Evolutionary conservation across 106 monocot species (phyloP).

Genomic region (Dioscorea dumetorum): DNA sequence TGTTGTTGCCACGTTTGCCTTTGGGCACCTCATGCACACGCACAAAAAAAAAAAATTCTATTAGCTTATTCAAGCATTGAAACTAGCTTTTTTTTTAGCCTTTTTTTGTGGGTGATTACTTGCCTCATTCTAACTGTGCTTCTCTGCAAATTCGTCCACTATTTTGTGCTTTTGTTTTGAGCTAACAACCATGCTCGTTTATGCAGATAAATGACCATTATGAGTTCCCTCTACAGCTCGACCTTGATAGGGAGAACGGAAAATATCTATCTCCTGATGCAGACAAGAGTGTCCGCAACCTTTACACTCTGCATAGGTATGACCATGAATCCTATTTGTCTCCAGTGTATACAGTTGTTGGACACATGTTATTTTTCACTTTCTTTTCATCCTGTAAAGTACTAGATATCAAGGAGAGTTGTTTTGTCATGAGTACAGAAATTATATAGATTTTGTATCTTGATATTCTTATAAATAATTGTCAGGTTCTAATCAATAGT

Average conservation of each 20-base stretch:
- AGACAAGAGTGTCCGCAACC: slow-evolving; percentile 74
- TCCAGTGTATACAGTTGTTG: background rate
- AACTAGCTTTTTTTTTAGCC: no score
- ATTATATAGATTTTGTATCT: background rate
- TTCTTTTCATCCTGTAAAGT: background rate
- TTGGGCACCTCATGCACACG: no score
- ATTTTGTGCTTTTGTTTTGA: no score
- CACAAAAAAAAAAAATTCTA: no score
- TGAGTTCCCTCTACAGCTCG: slow-evolving; percentile 87
- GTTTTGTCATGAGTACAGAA: background rate
- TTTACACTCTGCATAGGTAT: slow-evolving; percentile 94
- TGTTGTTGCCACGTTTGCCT: no score
- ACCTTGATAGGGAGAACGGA: slow-evolving; percentile 90
- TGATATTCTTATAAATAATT: background rate
- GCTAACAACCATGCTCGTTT: background rate
- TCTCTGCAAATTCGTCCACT: no score
- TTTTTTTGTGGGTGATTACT: no score
- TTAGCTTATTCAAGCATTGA: no score
- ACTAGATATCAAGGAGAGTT: background rate
- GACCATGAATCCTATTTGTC: background rate
- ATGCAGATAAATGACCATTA: slow-evolving; percentile 96
- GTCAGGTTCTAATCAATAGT: background rate
- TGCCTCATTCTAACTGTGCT: no score
- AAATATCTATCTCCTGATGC: slow-evolving; percentile 92
- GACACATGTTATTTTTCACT: background rate